Evolutionary conservation across 805 yeast species (phyloP), one percentile per base, ranked within the genome.

Genomic region (Pichia insulana): DNA sequence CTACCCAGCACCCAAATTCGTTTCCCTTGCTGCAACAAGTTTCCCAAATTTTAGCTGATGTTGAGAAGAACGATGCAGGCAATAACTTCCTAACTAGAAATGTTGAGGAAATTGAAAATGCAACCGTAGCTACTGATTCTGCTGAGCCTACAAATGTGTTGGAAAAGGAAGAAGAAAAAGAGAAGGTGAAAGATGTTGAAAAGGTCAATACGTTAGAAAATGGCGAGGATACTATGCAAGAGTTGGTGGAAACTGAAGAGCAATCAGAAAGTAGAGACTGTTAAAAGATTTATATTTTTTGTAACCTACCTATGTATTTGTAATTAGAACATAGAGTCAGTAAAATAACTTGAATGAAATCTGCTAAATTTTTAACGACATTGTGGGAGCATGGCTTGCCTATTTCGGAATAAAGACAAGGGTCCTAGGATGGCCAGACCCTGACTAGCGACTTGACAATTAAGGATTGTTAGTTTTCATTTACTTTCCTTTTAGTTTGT

Each of bases 1-100:
- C 78, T 4, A 58, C 50, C 18, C 63, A 53, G 12, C 62, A 61
- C 34, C 45, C 55, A 12, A 62, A 51, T 10, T 50, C 52, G 18
- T 67, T 67, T 49, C 70, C 74, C 26, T 74, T 69, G 38, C 56
- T 72, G 26, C 66, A 63, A 34, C 64, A 61, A 34, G 61, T 51
- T 17, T 50, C 46, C 9, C 54, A 47, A 27, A 53, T 50, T 36
- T 60, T 56, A 40, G 56, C 50, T 27, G 60, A 59, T 41, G 47
- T 53, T 25, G 58, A 50, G 30, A 42, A 34, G 22, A 3, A 22
- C 40, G 15, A 15, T 8, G 30, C n/a, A 2, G 34, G 30, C n/a
- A 34, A 12, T 9, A 16, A 17, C 13, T n/a, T 28, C 5, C 7
- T 7, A 9, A 15, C 31, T 7, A n/a, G 16, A 15, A 53, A 44